Evolutionary conservation across 331 rosid species (phyloP).

Genomic region (Rhamnella rubrinervis): DNA sequence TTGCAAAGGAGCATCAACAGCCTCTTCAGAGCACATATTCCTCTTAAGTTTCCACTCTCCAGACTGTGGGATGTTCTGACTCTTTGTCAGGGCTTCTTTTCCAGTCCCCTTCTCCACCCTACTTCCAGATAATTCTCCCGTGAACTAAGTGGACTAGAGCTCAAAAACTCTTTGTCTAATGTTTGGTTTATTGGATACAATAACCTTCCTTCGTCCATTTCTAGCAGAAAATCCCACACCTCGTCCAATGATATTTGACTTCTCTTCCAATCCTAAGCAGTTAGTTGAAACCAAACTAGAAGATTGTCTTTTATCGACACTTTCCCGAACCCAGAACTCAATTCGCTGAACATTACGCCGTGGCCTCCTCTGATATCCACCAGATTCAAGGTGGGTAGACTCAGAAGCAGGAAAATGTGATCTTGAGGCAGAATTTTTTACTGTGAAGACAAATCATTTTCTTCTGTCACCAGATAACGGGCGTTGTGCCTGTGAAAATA

Average conservation of each 20-base stretch:
- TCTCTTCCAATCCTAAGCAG: conserved; percentile 45
- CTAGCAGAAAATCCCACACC: conserved; percentile 46
- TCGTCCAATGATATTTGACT: conserved; percentile 47
- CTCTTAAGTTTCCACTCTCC: conserved; percentile 76
- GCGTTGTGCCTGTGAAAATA: conserved; percentile 39
- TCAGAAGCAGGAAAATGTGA: conserved; percentile 52
- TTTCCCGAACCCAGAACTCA: conserved; percentile 81
- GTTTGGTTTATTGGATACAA: conserved; percentile 36
- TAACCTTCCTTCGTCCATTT: conserved; percentile 52
- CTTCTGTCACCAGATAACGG: conserved; percentile 66
- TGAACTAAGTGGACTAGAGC: conserved; percentile 35
- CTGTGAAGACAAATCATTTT: conserved; percentile 57
- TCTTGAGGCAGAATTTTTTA: conserved; percentile 62
- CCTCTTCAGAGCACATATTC: conserved; percentile 71
- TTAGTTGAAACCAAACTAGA: conserved; percentile 42
- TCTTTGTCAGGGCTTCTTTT: conserved; percentile 44
- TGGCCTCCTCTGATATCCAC: conserved; percentile 66
- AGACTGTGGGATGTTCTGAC: conserved; percentile 45
- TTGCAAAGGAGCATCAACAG: conserved; percentile 76
- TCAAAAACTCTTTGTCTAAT: conserved; percentile 32
- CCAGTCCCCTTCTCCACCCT: conserved; percentile 52
- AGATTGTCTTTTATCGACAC: conserved; percentile 56
- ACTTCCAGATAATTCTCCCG: conserved; percentile 50
- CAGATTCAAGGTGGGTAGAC: conserved; percentile 40
- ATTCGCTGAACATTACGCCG: conserved; percentile 63